Base-by-base conservation (phyloP, 306 rosid genomes). In the Dalbergia oliveri region DNA sequence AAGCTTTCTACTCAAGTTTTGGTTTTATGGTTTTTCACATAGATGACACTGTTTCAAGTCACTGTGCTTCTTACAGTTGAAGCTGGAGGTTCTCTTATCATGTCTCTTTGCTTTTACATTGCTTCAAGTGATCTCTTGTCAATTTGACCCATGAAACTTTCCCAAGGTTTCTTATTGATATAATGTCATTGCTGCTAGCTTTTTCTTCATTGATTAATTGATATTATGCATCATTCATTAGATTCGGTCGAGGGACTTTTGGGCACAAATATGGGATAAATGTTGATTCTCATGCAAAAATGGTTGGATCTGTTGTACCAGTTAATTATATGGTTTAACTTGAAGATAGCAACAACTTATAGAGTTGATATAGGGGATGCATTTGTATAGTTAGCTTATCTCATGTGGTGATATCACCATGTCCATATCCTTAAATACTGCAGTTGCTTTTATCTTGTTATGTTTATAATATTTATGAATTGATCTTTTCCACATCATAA, bases 21-120 rank as follows among this genome's bases (percentile, higher is more conserved):
- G 43, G 16, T 43, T 14, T 51, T 83, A 33, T 77, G 65, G 60
- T 54, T 76, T 82, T 69, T 63, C 63, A 54, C 41, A 26, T 70
- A 64, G 45, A 72, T 63, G 44, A 11, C 9, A 54, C 60, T 9
- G 26, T 45, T 71, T 49, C 13, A 63, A 71, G 49, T 72, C 45
- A 64, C 33, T 31, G 51, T 62, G 56, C 23, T 21, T 21, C 23
- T 21, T 21, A 21, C 23, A 21, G 23, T 21, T 21, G 23, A 69
- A 69, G 54, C 45, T 50, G 60, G 75, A 53, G 62, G 33, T 39
- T 81, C 43, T 75, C 23, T 61, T 60, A 44, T 37, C 15, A 57
- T 34, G 39, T 9, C 21, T 47, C 60, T 66, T 63, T 71, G 64
- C 51, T 26, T 50, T 66, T 23, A 49, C 19, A 11, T 57, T 65